Evolutionary conservation across 192 early-diverging fungal genomes (phyloP).

Genomic region (Gonapodya sp.): DNA sequence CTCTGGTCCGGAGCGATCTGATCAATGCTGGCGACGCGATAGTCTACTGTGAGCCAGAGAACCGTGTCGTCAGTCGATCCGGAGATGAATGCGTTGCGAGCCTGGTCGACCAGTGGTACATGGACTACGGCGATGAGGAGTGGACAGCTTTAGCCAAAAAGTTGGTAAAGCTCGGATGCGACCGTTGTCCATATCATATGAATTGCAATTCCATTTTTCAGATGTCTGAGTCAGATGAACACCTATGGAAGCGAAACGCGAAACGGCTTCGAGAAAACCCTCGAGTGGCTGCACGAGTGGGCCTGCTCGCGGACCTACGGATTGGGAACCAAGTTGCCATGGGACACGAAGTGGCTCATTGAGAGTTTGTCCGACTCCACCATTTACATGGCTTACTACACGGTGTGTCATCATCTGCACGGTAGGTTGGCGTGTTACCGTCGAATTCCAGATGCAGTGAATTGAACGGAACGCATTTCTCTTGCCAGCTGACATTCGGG

Average conservation of each 20-base stretch:
- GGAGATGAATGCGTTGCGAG: constrained; percentile 97
- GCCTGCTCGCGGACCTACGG: constrained; percentile 93
- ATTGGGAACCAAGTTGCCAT: constrained; percentile 84
- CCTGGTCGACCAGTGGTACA: constrained; percentile 95
- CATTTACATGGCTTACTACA: constrained; percentile 99
- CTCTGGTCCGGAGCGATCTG: constrained; percentile 63
- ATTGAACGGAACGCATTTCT: no score
- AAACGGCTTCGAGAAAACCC: constrained; percentile 71
- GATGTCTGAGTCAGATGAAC: constrained; percentile 69
- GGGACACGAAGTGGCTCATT: constrained; percentile 86
- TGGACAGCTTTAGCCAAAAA: constrained; percentile 72
- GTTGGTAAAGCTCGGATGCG: constrained; percentile 12
- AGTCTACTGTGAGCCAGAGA: constrained; percentile 91
- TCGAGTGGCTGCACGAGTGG: constrained; percentile 94
- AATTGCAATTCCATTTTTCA: not conserved
- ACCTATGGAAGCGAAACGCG: constrained; percentile 71
- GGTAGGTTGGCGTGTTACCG: no score
- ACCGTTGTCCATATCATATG: no score
- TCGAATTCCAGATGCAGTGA: no score
- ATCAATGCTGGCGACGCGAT: constrained; percentile 66
- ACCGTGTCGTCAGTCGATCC: constrained; percentile 80
- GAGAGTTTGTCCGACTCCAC: constrained; percentile 97
- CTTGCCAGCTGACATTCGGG: not conserved
- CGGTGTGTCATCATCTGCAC: constrained; percentile 86
- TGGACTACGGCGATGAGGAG: constrained; percentile 86